phyloP scores from a whole-genome alignment of 192 early-diverging fungal genomes.

The Allomyces macrogynus region DNA sequence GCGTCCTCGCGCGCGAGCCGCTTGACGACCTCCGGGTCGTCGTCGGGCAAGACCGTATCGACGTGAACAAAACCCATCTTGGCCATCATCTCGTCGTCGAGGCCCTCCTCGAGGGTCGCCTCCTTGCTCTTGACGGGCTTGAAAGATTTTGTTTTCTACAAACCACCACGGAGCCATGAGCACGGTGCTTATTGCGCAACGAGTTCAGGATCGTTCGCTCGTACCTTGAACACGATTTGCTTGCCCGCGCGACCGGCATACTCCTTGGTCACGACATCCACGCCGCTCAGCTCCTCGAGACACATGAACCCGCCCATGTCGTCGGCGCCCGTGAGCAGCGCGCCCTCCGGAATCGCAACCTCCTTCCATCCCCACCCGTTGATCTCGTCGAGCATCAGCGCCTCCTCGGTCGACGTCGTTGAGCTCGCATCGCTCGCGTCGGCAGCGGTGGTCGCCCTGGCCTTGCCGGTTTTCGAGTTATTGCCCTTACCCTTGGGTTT shows the following conservation, averaged over 20 bases:
- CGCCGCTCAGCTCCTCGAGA: constrained; percentile 69
- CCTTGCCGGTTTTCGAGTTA: no score
- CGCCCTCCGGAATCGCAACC: constrained; percentile 20
- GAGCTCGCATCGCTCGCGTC: no score
- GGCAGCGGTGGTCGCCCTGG: no score
- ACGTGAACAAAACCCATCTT: not conserved
- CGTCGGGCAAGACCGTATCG: not conserved
- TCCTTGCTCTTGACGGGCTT: not conserved
- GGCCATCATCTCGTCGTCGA: not conserved
- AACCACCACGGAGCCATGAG: no score
- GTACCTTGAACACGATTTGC: constrained; percentile 39
- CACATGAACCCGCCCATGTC: constrained; percentile 63
- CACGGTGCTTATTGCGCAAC: no score
- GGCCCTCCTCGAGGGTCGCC: not conserved
- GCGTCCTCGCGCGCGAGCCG: constrained; percentile 4
- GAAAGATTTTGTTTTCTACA: not conserved
- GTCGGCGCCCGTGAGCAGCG: constrained; percentile 26
- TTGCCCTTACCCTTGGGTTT: no score
- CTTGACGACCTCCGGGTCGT: not conserved
- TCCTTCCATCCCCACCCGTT: constrained; percentile 39
- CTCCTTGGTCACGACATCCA: constrained; percentile 55
- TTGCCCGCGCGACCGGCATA: constrained; percentile 32
- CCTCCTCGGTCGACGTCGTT: no score
- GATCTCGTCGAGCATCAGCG: not conserved
- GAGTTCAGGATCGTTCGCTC: no score